Evolutionary conservation across 2,329 filamentous ascomycete genomes (phyloP), one percentile per base, ranked within the genome.

Genomic region (Penicillium frequentans): DNA sequence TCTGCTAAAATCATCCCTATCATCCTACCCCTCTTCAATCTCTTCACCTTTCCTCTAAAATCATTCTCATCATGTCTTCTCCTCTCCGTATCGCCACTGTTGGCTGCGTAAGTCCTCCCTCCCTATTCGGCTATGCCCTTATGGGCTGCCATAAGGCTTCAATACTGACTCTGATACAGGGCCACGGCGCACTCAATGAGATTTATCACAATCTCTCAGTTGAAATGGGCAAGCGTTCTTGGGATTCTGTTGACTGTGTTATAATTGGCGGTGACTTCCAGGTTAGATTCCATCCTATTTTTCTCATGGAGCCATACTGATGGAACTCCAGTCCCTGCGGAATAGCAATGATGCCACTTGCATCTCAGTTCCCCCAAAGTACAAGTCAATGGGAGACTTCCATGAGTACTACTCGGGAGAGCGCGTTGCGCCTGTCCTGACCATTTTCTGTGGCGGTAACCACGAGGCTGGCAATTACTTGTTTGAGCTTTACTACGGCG

Each of bases 201-300:
- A 98, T 99, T 65, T 99, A 98, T 74, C 85, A 89, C 1, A 88
- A 90, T 1, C 85, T 96, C 26, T 79, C 83, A 42, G 81, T 84
- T 61, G 83, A 91, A 10, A 90, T 88, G 73, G 79, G 85, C 62
- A 79, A 83, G 46, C 89, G 90, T 66, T 84, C 84, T 24, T 97
- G 93, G 93, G 81, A 89, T 63, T 85, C 84, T 33, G 86, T 98
- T 29, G 95, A 99, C 73, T 77, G 97, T 11, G 78, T 99, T 64
- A 96, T 99, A 68, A 96, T 99, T 67, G 91, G 93, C 55, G 95
- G 95, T 27, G 95, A 99, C 72, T 99, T 99, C 64, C 91, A 97
- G 80, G 89, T 89, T 77, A 33, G 71, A 61, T 11, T 53, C 42
- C 49, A 63, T 50, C 59, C 37, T 49, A n/a, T 63, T 58, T 52